Base-by-base conservation (phyloP, 768 basidiomycete genomes). In the Xerocomellus chrysenteron region DNA sequence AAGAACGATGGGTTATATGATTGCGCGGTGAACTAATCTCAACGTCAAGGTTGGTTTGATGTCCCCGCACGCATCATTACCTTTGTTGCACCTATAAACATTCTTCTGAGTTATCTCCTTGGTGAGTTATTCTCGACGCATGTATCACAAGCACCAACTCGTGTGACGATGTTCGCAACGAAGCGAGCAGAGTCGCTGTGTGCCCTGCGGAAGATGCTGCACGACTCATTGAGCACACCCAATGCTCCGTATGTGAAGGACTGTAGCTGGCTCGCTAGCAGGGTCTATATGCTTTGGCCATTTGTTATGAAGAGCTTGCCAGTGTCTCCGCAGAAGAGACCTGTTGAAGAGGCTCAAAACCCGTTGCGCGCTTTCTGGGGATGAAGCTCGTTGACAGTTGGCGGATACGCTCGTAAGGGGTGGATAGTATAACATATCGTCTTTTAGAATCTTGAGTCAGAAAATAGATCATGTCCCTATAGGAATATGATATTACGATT, bases 71-170 rank as follows among this genome's bases (percentile, higher is more conserved):
- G n/a, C n/a, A n/a, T n/a, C n/a, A n/a, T n/a, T n/a, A n/a, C n/a
- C n/a, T n/a, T n/a, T n/a, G n/a, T n/a, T n/a, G n/a, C n/a, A n/a
- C n/a, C n/a, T n/a, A n/a, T n/a, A n/a, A n/a, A n/a, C n/a, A n/a
- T n/a, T n/a, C n/a, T n/a, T n/a, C n/a, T n/a, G n/a, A n/a, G n/a
- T n/a, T n/a, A n/a, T n/a, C n/a, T n/a, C n/a, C n/a, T n/a, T n/a
- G n/a, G n/a, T n/a, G n/a, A n/a, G n/a, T n/a, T n/a, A n/a, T n/a
- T n/a, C n/a, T n/a, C n/a, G n/a, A 63, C 5, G 61, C 62, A 2
- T 63, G 62, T 13, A 41, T 61, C 33, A 60, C 56, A 16, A 50
- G 11, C 28, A 1, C 53, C 56, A n/a, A 50, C 54, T 1, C 47
- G 26, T 2, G 36, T 52, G 2, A 48, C 32, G 4, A 8, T 13